These are phyloP conservation scores for Claviceps sp. DNA, from an alignment of 2,329 filamentous ascomycete genomes.

Conservation along the genomic window DNA sequence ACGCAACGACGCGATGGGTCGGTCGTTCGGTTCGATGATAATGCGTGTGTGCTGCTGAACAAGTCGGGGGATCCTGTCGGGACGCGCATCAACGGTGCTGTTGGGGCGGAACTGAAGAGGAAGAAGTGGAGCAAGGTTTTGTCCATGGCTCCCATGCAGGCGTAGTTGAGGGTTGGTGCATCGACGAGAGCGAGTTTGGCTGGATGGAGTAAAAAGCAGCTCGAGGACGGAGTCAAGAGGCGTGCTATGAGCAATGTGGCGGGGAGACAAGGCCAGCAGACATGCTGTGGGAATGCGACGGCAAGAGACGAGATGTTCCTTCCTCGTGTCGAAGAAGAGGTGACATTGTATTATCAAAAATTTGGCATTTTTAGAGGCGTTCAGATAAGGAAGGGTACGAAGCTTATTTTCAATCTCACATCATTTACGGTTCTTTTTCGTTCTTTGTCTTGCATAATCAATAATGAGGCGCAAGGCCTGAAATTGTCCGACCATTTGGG, in stretches of 20 bases:
- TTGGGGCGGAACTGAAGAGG: slow-evolving; percentile 76
- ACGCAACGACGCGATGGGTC: slow-evolving; percentile 78
- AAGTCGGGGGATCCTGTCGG: slow-evolving; percentile 94
- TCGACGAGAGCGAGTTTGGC: neutral
- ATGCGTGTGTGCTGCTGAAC: slow-evolving; percentile 93
- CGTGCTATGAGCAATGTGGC: neutral
- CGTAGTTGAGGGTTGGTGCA: slow-evolving; percentile 18
- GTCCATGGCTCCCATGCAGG: slow-evolving; percentile 70
- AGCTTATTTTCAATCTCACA: slow-evolving; percentile 4
- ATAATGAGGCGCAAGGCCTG: neutral
- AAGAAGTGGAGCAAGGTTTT: slow-evolving; percentile 98
- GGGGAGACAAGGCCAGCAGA: neutral
- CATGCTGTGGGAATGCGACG: neutral
- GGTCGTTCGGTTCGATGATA: slow-evolving; percentile 89
- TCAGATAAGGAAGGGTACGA: slow-evolving; percentile 13
- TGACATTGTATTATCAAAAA: slow-evolving; percentile 21
- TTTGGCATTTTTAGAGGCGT: slow-evolving; percentile 22
- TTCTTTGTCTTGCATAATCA: neutral
- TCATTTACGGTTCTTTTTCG: neutral
- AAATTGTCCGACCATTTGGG: neutral
- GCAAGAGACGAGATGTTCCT: neutral
- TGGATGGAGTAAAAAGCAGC: neutral
- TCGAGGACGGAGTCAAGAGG: slow-evolving; percentile 8
- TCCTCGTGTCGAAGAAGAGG: slow-evolving; percentile 12
- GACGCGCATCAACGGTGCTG: slow-evolving; percentile 80